phyloP scores from a whole-genome alignment of 1,139 yeast genomes.

The Hyphopichia wangnamkhiaoensis region DNA sequence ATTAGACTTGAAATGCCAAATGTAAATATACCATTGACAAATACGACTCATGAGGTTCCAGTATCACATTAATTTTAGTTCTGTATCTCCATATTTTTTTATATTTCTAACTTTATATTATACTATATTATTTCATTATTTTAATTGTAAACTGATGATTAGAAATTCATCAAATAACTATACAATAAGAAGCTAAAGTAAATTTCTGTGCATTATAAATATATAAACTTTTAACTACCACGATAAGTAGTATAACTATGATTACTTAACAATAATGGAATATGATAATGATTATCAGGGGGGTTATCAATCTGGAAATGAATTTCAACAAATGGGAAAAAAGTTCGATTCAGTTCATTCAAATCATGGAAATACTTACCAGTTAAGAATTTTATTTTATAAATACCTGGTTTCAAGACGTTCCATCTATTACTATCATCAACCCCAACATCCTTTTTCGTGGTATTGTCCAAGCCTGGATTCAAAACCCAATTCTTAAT shows the following conservation, averaged over 20 bases:
- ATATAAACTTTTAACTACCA: slow-evolving; percentile 51
- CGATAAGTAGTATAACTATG: slow-evolving; percentile 88
- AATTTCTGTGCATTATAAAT: background rate
- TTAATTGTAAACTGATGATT: too few species aligned
- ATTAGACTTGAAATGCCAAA: slow-evolving; percentile 19
- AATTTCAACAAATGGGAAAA: slow-evolving; percentile 85
- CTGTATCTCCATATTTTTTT: too few species aligned
- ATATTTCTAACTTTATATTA: too few species aligned
- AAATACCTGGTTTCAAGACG: slow-evolving; percentile 55
- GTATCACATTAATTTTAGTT: background rate
- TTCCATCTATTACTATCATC: slow-evolving; percentile 37
- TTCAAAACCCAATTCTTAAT: slow-evolving; percentile 64
- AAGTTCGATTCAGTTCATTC: slow-evolving; percentile 42
- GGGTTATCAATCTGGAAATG: slow-evolving; percentile 63
- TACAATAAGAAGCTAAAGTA: background rate
- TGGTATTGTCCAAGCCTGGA: slow-evolving; percentile 29
- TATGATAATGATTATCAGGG: slow-evolving; percentile 80
- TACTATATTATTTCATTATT: too few species aligned
- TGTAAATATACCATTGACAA: slow-evolving; percentile 1
- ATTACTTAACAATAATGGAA: slow-evolving; percentile 78
- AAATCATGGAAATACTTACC: slow-evolving; percentile 57
- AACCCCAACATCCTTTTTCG: slow-evolving; percentile 33
- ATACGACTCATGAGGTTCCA: too few species aligned
- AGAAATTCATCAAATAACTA: too few species aligned
- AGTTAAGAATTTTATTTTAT: slow-evolving; percentile 75